Base-by-base conservation (phyloP, 2,329 filamentous ascomycete genomes). In the Paecilomyces sp. region DNA sequence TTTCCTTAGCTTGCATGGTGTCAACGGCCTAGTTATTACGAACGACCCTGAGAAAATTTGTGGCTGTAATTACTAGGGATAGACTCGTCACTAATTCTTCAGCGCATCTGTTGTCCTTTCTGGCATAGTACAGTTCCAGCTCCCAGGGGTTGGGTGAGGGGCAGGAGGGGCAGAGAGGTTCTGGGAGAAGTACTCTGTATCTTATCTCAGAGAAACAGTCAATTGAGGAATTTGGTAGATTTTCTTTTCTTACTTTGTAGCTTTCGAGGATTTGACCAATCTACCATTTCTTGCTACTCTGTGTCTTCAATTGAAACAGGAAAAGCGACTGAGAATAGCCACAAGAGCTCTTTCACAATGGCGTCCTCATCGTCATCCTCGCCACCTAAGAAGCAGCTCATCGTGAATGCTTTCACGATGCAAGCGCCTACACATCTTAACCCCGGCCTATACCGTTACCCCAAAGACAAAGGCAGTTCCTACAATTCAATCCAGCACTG, bases 401-500 rank as follows among this genome's bases (percentile, higher is more conserved):
- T 79, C 22, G 51, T 53, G 24, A 53, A 53, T 30, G 51, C 51
- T n/a, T 53, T 53, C 51, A 30, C 51, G 51, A 75, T 75, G 72
- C 67, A 70, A 41, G 67, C 72, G 12, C 71, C 73, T 3, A 67
- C 71, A 7, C 72, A 75, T 63, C 58, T 75, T 33, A 69, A 70
- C 57, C 73, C 73, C n/a, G 77, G 77, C 57, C 64, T 76, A 34
- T 74, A 72, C 62, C 69, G 71, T 13, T 67, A 62, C 9, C 61
- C 61, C 25, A 47, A 61, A 11, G 73, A 77, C 63, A 67, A 74
- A 60, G 74, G 72, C 15, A 59, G 71, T 55, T 66, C 73, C 33
- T 78, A 77, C 65, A 76, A 77, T 53, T 74, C 71, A 18, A 66
- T 81, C 25, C 70, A 76, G 18, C 75, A 79, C 63, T 83, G 80